These are phyloP conservation scores for Solanum piurae DNA, from an alignment of 257 asterid genomes.

Conservation along the genomic window DNA sequence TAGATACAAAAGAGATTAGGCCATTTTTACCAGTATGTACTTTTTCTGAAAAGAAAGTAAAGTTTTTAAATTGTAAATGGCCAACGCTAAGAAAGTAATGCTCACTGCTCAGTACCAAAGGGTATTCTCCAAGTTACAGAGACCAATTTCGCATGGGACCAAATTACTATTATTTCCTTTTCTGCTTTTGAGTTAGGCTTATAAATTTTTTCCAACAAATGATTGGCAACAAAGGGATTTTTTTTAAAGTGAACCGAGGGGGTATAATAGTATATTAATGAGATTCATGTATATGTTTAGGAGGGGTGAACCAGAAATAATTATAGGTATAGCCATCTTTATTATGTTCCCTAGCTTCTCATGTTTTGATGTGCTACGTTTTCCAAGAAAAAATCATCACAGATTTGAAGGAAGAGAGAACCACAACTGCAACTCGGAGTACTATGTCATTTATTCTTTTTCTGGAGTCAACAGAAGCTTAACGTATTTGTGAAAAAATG, in stretches of 20 bases:
- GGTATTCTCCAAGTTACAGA: neutral
- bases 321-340: neutral
- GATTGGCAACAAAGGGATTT: too few relatives aligned
- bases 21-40: neutral
- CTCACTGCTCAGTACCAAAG: neutral
- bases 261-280: neutral
- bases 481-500: too few relatives aligned
- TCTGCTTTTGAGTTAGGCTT: neutral
- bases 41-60: neutral
- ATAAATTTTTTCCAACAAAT: too few relatives aligned
- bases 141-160: neutral
- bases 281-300: neutral
- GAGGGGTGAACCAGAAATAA: neutral
- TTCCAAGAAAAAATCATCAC: too few relatives aligned
- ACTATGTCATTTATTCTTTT: too few relatives aligned
- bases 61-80: neutral
- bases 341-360: too few relatives aligned
- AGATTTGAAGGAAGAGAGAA: too few relatives aligned
- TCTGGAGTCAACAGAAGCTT: too few relatives aligned
- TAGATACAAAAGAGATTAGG: neutral
- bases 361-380: too few relatives aligned
- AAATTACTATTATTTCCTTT: neutral
- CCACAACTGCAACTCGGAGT: too few relatives aligned
- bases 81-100: neutral
- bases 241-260: neutral